Evolutionary conservation across 768 basidiomycete species (phyloP).

Genomic region (Xerocomellus dryophilus): DNA sequence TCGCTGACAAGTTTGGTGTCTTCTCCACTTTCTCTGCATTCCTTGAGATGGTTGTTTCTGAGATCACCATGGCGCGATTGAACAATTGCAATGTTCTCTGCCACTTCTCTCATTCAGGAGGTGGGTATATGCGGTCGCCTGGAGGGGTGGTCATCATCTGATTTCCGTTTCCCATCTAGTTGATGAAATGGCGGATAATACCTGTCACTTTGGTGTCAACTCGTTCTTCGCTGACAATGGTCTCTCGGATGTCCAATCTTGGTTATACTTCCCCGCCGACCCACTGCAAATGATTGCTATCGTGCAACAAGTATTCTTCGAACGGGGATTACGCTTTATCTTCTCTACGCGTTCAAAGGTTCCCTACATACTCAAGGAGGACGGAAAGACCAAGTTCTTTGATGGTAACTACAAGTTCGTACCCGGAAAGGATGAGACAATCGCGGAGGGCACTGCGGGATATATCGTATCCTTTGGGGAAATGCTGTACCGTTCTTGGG

Average conservation of each 20-base stretch:
- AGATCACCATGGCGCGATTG: conserved; percentile 89
- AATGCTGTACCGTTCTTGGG: conserved; percentile 80
- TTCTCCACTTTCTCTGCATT: conserved; percentile 92
- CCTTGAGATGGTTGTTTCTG: conserved; percentile 87
- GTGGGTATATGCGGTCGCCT: conserved; percentile 36
- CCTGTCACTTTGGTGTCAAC: conserved; percentile 74
- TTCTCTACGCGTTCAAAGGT: conserved; percentile 91
- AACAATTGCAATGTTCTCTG: conserved; percentile 85
- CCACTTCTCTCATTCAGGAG: conserved; percentile 89
- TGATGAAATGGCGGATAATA: conserved; percentile 67
- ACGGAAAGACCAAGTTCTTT: conserved; percentile 64
- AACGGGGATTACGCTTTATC: conserved; percentile 77
- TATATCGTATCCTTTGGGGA: conserved; percentile 87
- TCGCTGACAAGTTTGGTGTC: conserved; percentile 76
- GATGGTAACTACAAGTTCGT: conserved; percentile 71
- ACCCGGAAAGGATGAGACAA: conserved; percentile 82
- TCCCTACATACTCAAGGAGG: conserved; percentile 77
- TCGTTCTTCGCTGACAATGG: conserved; percentile 88
- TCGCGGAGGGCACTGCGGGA: conserved; percentile 72
- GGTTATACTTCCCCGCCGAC: conserved; percentile 88
- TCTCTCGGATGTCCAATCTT: conserved; percentile 73
- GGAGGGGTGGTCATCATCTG: background rate
- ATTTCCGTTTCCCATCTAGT: conserved; percentile 35
- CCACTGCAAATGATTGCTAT: conserved; percentile 75
- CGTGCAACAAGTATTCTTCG: conserved; percentile 76